These are phyloP conservation scores for Saccharomycopsis olivae DNA, from an alignment of 805 yeast genomes.

Conservation along the genomic window DNA sequence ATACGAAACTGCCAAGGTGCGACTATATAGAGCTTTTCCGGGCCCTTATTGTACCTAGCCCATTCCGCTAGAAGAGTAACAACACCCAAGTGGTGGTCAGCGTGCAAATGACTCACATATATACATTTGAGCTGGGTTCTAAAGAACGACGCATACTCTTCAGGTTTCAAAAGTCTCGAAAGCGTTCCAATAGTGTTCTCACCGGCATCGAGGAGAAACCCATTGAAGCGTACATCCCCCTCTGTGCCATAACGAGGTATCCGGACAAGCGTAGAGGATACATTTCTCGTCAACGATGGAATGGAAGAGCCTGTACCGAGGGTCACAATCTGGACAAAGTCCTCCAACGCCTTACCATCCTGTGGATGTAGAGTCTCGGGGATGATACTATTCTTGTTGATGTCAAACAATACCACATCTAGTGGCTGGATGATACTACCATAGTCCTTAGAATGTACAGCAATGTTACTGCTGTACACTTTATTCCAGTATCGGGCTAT, in stretches of 20 bases:
- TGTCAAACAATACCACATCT: too few relatives aligned
- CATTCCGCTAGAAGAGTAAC: slow-evolving; percentile 61
- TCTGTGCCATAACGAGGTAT: too few relatives aligned
- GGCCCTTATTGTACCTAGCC: slow-evolving; percentile 34
- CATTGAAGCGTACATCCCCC: slow-evolving; percentile 26
- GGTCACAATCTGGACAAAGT: slow-evolving; percentile 43
- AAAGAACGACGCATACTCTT: slow-evolving; percentile 34
- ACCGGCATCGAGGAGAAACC: slow-evolving; percentile 82
- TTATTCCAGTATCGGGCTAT: too few relatives aligned
- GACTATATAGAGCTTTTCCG: slow-evolving; percentile 42
- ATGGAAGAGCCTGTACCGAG: slow-evolving; percentile 91
- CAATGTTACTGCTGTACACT: too few relatives aligned
- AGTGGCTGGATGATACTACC: too few relatives aligned
- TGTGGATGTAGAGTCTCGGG: too few relatives aligned
- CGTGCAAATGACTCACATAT: slow-evolving; percentile 84
- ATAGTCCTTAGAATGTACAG: too few relatives aligned
- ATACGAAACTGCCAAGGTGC: slow-evolving; percentile 66
- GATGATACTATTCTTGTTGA: too few relatives aligned
- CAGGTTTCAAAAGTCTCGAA: slow-evolving; percentile 46
- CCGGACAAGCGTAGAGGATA: slow-evolving; percentile 67
- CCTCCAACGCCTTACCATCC: too few relatives aligned
- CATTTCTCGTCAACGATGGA: slow-evolving; percentile 80
- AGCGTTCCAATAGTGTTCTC: slow-evolving; percentile 80
- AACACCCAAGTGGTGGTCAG: slow-evolving; percentile 91
- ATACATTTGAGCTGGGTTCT: slow-evolving; percentile 47